Base-by-base conservation (phyloP, 371 early-diverging fungal genomes). In the Syncephalastrum monosporum region DNA sequence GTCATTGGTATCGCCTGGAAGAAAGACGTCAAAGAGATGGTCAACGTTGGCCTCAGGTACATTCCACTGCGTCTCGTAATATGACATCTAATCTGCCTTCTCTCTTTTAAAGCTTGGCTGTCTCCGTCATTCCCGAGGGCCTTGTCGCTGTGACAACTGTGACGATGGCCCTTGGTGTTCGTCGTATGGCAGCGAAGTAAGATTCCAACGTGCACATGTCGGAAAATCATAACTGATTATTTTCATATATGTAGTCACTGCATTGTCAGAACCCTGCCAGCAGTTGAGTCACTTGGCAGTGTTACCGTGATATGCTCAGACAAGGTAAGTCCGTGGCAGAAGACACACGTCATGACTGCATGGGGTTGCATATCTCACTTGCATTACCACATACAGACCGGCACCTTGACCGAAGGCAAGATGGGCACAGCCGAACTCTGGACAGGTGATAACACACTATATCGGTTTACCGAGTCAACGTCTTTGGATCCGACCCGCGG, bases 71-170 rank as follows among this genome's bases (percentile, higher is more conserved):
- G 41, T 4, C 7, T 19, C 19, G 4, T 16, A 45, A 29, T 5
- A 53, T 24, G 8, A 19, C 21, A 47, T 15, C 21, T 29, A 17
- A 17, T 24, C 5, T 33, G 15, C 17, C n/a, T 8, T 47, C 27
- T 14, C n/a, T 16, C 5, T 42, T 17, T 27, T 45, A 51, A 33
- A 76, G 77, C 64, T 58, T 76, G 58, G 95, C 91, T 13, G 94
- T 98, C 41, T 91, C 95, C 24, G 91, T 95, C 43, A 94, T 98
- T 60, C 99, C 99, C 27, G 97, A 97, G 76, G 99, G 97, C 63
- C 77, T 97, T 13, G 89, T 96, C 29, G 94, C 95, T 17, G 94
- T 95, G 13, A 82, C 89, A n/a, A 91, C 91, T 0, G 83, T 97
- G 27, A 92, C 96, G 12, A 95, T 97, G 95, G 95, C 96, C 4